These are phyloP conservation scores for Aureobasidium melanogenum DNA, from an alignment of 2,329 filamentous ascomycete species.

Conservation along the genomic window DNA sequence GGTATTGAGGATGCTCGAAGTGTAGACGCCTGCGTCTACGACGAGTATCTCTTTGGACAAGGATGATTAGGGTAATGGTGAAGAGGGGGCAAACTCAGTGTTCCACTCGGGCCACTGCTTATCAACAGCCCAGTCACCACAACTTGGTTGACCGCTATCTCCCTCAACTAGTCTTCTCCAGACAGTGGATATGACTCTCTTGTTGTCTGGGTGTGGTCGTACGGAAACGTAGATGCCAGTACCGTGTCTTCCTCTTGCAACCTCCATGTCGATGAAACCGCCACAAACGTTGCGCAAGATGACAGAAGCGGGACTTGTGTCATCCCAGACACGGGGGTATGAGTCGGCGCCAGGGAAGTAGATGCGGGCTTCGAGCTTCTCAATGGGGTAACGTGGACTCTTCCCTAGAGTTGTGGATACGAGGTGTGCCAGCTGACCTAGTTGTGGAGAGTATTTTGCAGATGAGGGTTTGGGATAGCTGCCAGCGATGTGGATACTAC, in stretches of 20 bases:
- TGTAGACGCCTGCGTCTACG: neutral
- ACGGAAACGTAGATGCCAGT: constrained; percentile 25
- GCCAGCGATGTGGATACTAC: constrained; percentile 33
- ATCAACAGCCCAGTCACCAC: constrained; percentile 25
- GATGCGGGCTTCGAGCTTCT: constrained; percentile 30
- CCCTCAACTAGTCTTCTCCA: constrained; percentile 25
- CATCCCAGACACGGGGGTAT: constrained; percentile 33
- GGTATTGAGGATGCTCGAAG: neutral
- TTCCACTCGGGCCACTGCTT: constrained; percentile 23
- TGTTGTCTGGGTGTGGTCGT: constrained; percentile 14
- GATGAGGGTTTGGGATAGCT: constrained; percentile 22
- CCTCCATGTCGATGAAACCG: constrained; percentile 29
- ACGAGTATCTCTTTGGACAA: neutral
- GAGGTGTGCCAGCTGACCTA: constrained; percentile 25
- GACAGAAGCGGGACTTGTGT: constrained; percentile 28
- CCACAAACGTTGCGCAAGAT: constrained; percentile 29
- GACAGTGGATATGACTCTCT: constrained; percentile 19
- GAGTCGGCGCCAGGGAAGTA: constrained; percentile 31
- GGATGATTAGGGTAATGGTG: neutral
- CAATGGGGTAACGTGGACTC: constrained; percentile 17
- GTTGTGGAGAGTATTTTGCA: constrained; percentile 16
- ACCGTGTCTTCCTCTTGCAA: constrained; percentile 24
- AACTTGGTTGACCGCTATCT: constrained; percentile 17
- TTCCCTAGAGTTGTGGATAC: constrained; percentile 26
- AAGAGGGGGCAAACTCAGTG: constrained; percentile 11